These are phyloP conservation scores for Nymphaea colorata DNA, from an alignment of 164 flowering plant genomes.

Conservation along the genomic window DNA sequence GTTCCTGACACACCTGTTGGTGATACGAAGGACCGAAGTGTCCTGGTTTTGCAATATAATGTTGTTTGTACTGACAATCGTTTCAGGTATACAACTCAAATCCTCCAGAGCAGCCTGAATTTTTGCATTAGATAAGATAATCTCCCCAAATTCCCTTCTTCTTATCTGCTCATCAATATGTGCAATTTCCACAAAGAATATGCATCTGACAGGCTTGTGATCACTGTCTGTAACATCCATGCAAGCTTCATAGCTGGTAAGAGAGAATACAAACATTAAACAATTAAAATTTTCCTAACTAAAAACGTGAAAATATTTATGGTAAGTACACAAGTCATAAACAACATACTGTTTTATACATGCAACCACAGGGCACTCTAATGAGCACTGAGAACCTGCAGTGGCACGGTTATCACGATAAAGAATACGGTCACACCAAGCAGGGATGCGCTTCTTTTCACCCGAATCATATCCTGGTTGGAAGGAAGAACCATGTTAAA, in stretches of 20 bases:
- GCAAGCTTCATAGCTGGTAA: conserved; percentile 81
- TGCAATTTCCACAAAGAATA: conserved; percentile 50
- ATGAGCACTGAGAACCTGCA: conserved; percentile 46
- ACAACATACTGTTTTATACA: conserved; percentile 40
- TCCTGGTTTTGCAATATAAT: conserved; percentile 71
- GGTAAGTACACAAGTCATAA: background rate
- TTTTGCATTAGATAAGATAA: conserved; percentile 44
- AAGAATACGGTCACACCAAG: conserved; percentile 95
- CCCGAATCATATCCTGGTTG: conserved; percentile 92
- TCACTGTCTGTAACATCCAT: conserved; percentile 99
- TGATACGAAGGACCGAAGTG: conserved; percentile 40
- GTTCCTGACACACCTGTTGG: conserved; percentile 44
- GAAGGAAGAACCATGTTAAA: background rate
- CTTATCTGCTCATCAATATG: conserved; percentile 69
- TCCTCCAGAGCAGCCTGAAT: conserved; percentile 38
- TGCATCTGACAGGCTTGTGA: conserved; percentile 96
- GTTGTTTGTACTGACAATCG: conserved; percentile 47
- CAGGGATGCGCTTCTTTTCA: conserved; percentile 98
- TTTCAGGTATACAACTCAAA: conserved; percentile 56
- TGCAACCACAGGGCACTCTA: conserved; percentile 74
- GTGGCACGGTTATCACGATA: conserved; percentile 70
- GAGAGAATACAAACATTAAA: background rate
- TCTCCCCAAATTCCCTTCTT: conserved; percentile 68
- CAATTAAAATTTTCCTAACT: background rate
- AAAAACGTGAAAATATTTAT: too few relatives aligned